Conservation (phyloP, 1,284 basidiomycete genomes). For the Hypsizygus ulmarius region DNA sequence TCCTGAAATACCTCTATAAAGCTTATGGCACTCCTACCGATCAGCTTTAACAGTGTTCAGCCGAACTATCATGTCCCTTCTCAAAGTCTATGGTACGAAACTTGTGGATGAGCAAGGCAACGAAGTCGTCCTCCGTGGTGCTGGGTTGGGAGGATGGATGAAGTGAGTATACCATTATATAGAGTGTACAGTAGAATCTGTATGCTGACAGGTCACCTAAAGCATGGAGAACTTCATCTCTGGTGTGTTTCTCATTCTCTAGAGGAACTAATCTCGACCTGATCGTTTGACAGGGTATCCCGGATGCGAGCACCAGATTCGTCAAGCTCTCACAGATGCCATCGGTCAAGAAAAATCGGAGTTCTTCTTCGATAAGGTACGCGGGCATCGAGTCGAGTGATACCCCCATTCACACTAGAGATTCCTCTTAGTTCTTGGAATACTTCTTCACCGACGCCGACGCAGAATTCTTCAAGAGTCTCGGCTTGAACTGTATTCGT, state of each 20-base stretch:
- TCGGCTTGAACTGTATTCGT: slow-evolving; percentile 72
- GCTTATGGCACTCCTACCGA: not conserved
- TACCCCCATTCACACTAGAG: not conserved
- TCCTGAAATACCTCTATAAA: slow-evolving; percentile 13
- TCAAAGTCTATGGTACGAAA: slow-evolving; percentile 55
- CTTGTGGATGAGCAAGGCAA: slow-evolving; percentile 54
- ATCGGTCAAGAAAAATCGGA: slow-evolving; percentile 67
- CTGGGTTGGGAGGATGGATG: slow-evolving; percentile 72
- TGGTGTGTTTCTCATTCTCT: slow-evolving; percentile 18
- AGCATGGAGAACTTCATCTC: slow-evolving; percentile 41
- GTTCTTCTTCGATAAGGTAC: slow-evolving; percentile 72
- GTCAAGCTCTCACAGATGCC: slow-evolving; percentile 59
- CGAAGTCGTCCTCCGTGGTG: slow-evolving; percentile 61
- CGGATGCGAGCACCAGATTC: slow-evolving; percentile 47
- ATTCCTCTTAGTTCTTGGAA: slow-evolving; percentile 55
- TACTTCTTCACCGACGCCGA: slow-evolving; percentile 74
- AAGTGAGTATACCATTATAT: slow-evolving; percentile 40
- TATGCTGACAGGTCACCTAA: slow-evolving; percentile 1
- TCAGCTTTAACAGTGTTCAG: not conserved
- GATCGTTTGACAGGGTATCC: slow-evolving; percentile 30
- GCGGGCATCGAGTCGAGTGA: not conserved
- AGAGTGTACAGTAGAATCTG: not conserved
- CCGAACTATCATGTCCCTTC: slow-evolving; percentile 42
- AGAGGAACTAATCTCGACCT: not conserved
- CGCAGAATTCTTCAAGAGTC: slow-evolving; percentile 64